Evolutionary conservation across 2,329 filamentous ascomycete genomes (phyloP), one percentile per base, ranked within the genome.

Genomic region (Cadophora malorum): DNA sequence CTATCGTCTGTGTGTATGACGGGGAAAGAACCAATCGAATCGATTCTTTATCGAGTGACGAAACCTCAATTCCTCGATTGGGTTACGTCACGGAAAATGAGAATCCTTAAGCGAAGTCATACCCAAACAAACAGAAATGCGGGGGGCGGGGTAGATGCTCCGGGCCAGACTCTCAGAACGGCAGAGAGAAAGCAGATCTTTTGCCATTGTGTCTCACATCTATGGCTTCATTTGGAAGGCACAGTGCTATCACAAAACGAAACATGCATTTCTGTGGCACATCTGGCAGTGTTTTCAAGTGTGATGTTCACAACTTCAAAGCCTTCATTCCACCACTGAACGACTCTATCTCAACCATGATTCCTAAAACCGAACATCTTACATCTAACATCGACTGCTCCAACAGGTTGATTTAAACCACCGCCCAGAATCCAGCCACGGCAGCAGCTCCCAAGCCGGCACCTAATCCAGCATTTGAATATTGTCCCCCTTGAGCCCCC

Each of bases 91-190:
- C 31, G 33, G 33, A 38, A 12, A 1, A 8, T 28, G 3, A 28
- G 28, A 28, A 28, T 28, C 28, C 28, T 38, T 58, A 58, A 58
- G 53, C 53, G 53, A 38, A 8, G 33, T 38, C 38, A 19, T 31
- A 58, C 53, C 31, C 21, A 58, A 58, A 58, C 31, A 58, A 58
- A 12, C 16, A 38, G 16, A 53, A 53, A 12, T 38, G 35, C 7
- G 35, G 35, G 33, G 35, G 14, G 50, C 41, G 41, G 41, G 41
- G 41, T 16, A 16, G 41, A 45, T 45, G 41, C 41, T 45, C 41
- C 41, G 41, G 41, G 41, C 2, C 12, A 16, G 10, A 16, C 16
- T 45, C 4, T 45, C 41, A 10, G 9, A 38, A 38, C 14, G 35
- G 35, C 35, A 38, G 35, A 14, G 35, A 38, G 35, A 38, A 9